Base-by-base conservation (phyloP, 306 rosid species). In the Sicyos edulis region DNA sequence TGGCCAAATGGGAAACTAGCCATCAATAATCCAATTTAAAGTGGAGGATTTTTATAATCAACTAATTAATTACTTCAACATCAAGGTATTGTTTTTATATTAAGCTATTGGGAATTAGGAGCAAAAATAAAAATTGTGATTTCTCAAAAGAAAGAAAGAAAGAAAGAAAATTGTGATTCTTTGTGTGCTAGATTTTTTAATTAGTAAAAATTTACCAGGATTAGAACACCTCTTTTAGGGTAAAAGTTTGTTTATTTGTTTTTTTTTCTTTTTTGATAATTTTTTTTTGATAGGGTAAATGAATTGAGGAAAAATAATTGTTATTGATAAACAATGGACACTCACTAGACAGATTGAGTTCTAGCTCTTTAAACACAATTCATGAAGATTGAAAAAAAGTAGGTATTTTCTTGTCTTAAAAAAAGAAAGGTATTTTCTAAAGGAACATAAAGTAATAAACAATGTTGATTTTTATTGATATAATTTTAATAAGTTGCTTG, bases 21-120 rank as follows among this genome's bases (percentile, higher is more conserved):
- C 34, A 42, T 65, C 32, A 26, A 10, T 13, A 26, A 19, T 64
- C 16, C 54, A 17, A 44, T 42, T 65, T 44, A 6, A 63, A 40
- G 26, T 37, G 53, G 71, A 65, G 2, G 54, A 3, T 5, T 19
- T 4, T 42, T 2, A 17, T n/a, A 5, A 40, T n/a, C 42, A 37
- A 20, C 8, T 37, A 63, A 63, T 37, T 10, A 63, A 63, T 63
- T 60, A 60, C 51, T 37, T 17, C 51, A 37, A 63, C 69, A 63
- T 4, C 32, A 26, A 26, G 32, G 3, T 26, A 26, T 26, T 3
- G 32, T 26, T 26, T 63, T 37, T 10, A 32, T 1, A 34, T 40
- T 34, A 17, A 7, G 8, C 9, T 63, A 37, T 8, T 34, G 16
- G 51, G 0, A 63, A 37, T 63, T 34, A 37, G 29, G 14, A 63